Percentiles rank a stretch among this genome's conserved stretches.
Conservation (phyloP, 148 eudicot species). For the Cornus kousa region DNA sequence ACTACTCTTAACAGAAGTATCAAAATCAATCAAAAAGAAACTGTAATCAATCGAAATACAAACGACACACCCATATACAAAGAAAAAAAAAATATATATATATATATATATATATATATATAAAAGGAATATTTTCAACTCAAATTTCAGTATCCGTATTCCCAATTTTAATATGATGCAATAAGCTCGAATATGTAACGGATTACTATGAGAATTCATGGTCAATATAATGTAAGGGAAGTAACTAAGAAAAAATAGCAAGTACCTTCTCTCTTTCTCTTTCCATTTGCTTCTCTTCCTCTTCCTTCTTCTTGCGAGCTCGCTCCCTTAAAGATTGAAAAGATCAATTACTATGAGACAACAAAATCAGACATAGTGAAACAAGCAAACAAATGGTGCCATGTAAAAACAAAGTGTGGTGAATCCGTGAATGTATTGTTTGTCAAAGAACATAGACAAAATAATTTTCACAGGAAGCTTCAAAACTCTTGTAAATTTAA, state of each 20-base stretch:
- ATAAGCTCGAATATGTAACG: too few species aligned
- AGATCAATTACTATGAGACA: conserved; percentile 1
- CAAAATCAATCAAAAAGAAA: too few species aligned
- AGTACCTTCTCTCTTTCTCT: conserved; percentile 94
- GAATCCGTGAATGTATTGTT: neutral
- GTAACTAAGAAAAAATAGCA: neutral
- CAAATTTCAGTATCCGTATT: neutral
- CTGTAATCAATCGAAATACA: neutral
- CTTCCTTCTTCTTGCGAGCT: conserved; percentile 99
- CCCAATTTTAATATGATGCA: neutral
- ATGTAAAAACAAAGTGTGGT: neutral
- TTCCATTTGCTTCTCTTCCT: conserved; percentile 88
- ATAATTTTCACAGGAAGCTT: neutral
- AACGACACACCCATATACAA: neutral
- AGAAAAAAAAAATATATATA: too few species aligned
- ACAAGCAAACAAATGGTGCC: neutral
- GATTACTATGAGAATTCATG: neutral
- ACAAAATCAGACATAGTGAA: neutral
- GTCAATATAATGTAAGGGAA: neutral
- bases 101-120: too few species aligned
- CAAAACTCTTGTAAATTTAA: neutral
- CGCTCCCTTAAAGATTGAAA: conserved; percentile 54
- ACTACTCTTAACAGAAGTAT: too few species aligned
- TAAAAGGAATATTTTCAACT: neutral
- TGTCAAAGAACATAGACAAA: neutral